phyloP scores from a whole-genome alignment of 1,284 basidiomycete genomes.

The Rhodotorula sp. region DNA sequence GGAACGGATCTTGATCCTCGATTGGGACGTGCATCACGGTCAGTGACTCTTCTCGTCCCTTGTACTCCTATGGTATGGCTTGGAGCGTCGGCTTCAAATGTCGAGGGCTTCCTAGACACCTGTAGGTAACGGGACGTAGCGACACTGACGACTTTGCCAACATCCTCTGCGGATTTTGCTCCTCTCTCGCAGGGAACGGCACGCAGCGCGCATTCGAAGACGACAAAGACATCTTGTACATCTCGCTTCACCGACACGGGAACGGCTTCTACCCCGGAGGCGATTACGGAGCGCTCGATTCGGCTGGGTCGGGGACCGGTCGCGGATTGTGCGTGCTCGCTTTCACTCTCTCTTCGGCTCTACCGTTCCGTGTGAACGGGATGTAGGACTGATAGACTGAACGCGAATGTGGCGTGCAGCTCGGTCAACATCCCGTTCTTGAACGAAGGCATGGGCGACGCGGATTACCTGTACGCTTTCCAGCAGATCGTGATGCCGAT shows the following conservation, averaged over 20 bases:
- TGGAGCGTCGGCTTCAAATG: background rate
- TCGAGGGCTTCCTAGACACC: no score
- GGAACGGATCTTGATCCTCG: constrained; percentile 78
- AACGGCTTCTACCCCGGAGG: constrained; percentile 93
- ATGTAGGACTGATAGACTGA: no score
- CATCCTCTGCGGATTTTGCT: constrained; percentile 7
- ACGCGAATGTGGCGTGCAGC: no score
- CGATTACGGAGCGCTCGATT: constrained; percentile 78
- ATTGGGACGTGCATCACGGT: constrained; percentile 99
- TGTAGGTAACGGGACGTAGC: no score
- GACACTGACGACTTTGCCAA: no score
- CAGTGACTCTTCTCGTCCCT: constrained; percentile 28
- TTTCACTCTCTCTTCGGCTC: background rate
- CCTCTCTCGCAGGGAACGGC: constrained; percentile 71
- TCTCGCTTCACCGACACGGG: constrained; percentile 94
- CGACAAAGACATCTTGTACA: constrained; percentile 86
- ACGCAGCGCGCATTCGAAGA: constrained; percentile 94
- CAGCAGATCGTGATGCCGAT: constrained; percentile 96
- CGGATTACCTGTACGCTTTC: constrained; percentile 95
- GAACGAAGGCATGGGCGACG: constrained; percentile 79
- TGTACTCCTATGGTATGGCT: background rate
- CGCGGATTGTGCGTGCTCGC: constrained; percentile 70
- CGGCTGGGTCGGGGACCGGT: constrained; percentile 78
- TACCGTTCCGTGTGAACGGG: background rate
- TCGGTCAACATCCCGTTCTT: constrained; percentile 98